Base-by-base conservation (phyloP, 352 stramenopile genomes). In the Pythium insidiosum region DNA sequence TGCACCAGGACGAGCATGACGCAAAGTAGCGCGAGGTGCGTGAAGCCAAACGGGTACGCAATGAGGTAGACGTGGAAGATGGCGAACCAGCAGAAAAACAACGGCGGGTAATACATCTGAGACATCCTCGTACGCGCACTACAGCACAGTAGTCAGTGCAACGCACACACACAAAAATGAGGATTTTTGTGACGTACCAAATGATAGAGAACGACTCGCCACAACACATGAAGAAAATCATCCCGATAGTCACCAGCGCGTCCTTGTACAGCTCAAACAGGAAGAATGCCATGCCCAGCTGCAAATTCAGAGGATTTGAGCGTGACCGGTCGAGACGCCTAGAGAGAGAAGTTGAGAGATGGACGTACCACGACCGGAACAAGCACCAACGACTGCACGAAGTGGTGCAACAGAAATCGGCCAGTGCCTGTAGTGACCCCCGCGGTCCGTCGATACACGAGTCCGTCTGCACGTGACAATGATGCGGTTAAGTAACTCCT, bases 21-120 rank as follows among this genome's bases (percentile, higher is more conserved):
- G 6, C 56, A 50, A 1, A 34, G 21, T 16, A 98, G 60, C 6
- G 87, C 92, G 10, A 94, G 50, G 51, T 98, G 96, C 16, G 77
- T 78, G 56, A 97, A 98, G 11, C 92, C 93, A 51, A 95, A 86
- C 25, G 92, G 88, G 56, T 92, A 97, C 18, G 76, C 88, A 53
- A 97, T 96, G 50, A 97, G 84, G 68, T 98, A 98, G 19, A 97
- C 52, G 66, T 98, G 91, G 52, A 97, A 96, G n/a, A 96, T 53
- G 13, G 84, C 75, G 58, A 98, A 97, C 52, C 95, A 84, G 18
- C 94, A 73, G 53, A 97, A 96, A 64, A 98, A 96, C 6, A 96
- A 57, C 25, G 64, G 50, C 19, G 87, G 90, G 57, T 95, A 97
- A 53, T 88, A 96, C n/a, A 58, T 43, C 26, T 78, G 73, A 1